phyloP scores from a whole-genome alignment of 1,139 yeast species.

The Diutina sp. region DNA sequence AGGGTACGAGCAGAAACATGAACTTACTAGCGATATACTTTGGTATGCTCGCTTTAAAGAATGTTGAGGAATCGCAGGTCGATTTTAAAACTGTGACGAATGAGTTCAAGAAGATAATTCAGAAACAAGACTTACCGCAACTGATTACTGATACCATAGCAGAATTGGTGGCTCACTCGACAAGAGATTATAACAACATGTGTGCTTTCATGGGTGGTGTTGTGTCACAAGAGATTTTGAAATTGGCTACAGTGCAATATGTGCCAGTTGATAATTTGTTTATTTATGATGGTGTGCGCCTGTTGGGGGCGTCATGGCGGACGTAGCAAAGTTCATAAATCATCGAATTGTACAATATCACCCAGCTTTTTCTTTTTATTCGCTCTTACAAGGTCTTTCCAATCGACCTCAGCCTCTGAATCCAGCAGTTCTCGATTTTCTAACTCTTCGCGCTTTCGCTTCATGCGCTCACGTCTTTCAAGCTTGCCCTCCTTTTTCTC shows the following conservation, averaged over 20 bases:
- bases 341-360: conserved; percentile 40
- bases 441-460: conserved; percentile 48
- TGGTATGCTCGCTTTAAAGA: conserved; percentile 20
- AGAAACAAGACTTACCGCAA: neutral
- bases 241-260: conserved; percentile 48
- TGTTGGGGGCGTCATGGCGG: conserved; percentile 39
- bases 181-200: conserved; percentile 6
- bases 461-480: conserved; percentile 52
- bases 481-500: conserved; percentile 52
- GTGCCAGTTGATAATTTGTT: conserved; percentile 56
- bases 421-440: conserved; percentile 34
- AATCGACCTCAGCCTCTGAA: conserved; percentile 53
- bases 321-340: conserved; percentile 31
- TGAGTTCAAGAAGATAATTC: neutral
- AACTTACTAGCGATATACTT: conserved; percentile 21
- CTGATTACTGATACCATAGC: neutral
- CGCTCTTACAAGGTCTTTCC: conserved; percentile 73
- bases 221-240: conserved; percentile 64
- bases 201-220: conserved; percentile 48
- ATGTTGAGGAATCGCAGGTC: conserved; percentile 5
- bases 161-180: neutral
- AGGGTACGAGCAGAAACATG: conserved; percentile 10
- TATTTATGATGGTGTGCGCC: conserved; percentile 54
- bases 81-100: neutral
- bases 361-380: conserved; percentile 43